A percentile compares a stretch with the other conserved stretches of the same genome.
Conservation (phyloP, 2,329 filamentous ascomycete genomes). For the Botrytis hyacinthi region DNA sequence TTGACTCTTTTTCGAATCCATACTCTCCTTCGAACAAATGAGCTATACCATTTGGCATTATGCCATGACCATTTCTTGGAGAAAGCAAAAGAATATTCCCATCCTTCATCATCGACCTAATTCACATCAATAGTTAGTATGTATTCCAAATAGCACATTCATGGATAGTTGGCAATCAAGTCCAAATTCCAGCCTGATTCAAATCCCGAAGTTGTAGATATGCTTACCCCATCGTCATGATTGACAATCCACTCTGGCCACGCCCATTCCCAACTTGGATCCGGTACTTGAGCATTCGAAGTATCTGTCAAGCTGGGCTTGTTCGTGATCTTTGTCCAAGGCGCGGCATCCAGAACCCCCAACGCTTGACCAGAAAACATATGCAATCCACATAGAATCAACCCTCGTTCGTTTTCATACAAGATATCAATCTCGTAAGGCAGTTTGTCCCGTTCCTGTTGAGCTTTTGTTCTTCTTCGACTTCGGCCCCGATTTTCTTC, state of each 20-base stretch:
- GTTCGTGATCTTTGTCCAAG: conserved; percentile 76
- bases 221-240: conserved; percentile 67
- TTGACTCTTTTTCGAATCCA: conserved; percentile 83
- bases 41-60: conserved; percentile 86
- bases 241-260: conserved; percentile 65
- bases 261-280: conserved; percentile 92
- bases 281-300: conserved; percentile 84
- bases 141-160: background rate
- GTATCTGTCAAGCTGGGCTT: conserved; percentile 65
- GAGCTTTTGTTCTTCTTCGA: conserved; percentile 17
- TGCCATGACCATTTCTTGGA: conserved; percentile 77
- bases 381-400: conserved; percentile 82
- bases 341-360: conserved; percentile 77
- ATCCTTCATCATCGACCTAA: conserved; percentile 73
- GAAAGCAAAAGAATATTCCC: conserved; percentile 95
- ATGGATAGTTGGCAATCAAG: too few species aligned
- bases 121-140: background rate
- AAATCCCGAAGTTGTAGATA: background rate
- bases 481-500: conserved; percentile 27
- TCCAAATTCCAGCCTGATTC: background rate
- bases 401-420: conserved; percentile 93
- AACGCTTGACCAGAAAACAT: conserved; percentile 87
- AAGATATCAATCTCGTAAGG: conserved; percentile 73
- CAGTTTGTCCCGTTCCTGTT: conserved; percentile 15
- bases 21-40: conserved; percentile 83